Conservation (phyloP, 2,329 filamentous ascomycete genomes). For the Cadophora sp. region DNA sequence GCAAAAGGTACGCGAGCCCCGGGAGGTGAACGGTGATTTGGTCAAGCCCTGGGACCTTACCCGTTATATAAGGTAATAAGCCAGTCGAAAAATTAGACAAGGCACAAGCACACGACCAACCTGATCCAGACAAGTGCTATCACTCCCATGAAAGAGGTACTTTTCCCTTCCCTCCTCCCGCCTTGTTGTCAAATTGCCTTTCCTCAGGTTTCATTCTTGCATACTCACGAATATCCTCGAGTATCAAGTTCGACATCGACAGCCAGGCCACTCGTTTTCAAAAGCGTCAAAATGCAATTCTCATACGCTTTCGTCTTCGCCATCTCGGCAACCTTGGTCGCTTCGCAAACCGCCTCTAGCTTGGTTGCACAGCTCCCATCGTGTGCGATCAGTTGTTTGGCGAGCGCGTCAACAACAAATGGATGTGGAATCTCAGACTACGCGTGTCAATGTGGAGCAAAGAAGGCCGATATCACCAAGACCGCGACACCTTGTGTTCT, state of each 20-base stretch:
- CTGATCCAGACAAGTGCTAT: neutral
- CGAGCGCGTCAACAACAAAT: slow-evolving; percentile 25
- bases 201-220: slow-evolving; percentile 6
- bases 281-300: slow-evolving; percentile 30
- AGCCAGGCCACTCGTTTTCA: slow-evolving; percentile 7
- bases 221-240: slow-evolving; percentile 7
- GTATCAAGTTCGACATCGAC: slow-evolving; percentile 9
- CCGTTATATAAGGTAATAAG: slow-evolving; percentile 7
- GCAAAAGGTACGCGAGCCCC: neutral
- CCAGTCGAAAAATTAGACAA: slow-evolving; percentile 12
- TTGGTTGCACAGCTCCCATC: slow-evolving; percentile 34
- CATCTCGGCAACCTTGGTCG: slow-evolving; percentile 29
- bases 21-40: neutral
- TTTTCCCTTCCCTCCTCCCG: slow-evolving; percentile 9
- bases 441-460: slow-evolving; percentile 37
- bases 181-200: slow-evolving; percentile 3
- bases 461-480: slow-evolving; percentile 31
- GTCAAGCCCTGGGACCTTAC: slow-evolving; percentile 2
- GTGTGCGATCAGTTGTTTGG: slow-evolving; percentile 36
- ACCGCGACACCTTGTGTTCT: slow-evolving; percentile 36
- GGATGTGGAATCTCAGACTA: slow-evolving; percentile 37
- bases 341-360: slow-evolving; percentile 32
- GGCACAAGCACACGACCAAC: slow-evolving; percentile 13
- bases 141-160: neutral
- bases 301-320: slow-evolving; percentile 20